Conservation (phyloP, 108 stramenopile species). For the Cyclotella choctawhatcheeana region DNA sequence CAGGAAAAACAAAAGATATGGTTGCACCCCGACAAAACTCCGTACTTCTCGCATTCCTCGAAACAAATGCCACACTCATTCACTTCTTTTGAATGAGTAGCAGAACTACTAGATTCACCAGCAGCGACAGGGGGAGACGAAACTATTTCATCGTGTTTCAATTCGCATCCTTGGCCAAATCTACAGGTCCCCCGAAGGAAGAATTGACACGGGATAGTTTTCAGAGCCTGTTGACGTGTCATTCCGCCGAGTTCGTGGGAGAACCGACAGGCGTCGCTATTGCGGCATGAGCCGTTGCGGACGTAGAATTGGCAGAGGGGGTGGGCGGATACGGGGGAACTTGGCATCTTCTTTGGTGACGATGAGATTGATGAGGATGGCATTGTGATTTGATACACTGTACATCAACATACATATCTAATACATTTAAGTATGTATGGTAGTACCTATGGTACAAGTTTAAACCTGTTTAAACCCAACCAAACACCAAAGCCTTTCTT, state of each 20-base stretch:
- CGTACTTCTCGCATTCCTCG: conserved; percentile 43
- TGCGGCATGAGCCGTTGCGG: conserved; percentile 44
- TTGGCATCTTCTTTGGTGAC: not conserved
- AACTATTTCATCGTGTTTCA: conserved; percentile 1
- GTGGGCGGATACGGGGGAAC: not conserved
- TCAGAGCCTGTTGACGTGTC: conserved; percentile 35
- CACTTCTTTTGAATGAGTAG: conserved; percentile 2
- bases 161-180: conserved; percentile 47
- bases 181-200: conserved; percentile 41
- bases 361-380: no score
- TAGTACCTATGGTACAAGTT: no score
- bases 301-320: conserved; percentile 58
- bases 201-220: conserved; percentile 44
- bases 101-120: conserved; percentile 1
- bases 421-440: no score
- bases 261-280: conserved; percentile 46
- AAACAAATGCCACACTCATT: conserved; percentile 61
- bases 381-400: no score
- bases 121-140: not conserved
- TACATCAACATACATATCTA: no score
- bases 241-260: conserved; percentile 43
- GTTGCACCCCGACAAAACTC: conserved; percentile 55
- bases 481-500: no score
- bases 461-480: no score
- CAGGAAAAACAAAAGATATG: conserved; percentile 59